Conservation (phyloP, 23 red algal genomes). For the Gracilaria domingensis region DNA sequence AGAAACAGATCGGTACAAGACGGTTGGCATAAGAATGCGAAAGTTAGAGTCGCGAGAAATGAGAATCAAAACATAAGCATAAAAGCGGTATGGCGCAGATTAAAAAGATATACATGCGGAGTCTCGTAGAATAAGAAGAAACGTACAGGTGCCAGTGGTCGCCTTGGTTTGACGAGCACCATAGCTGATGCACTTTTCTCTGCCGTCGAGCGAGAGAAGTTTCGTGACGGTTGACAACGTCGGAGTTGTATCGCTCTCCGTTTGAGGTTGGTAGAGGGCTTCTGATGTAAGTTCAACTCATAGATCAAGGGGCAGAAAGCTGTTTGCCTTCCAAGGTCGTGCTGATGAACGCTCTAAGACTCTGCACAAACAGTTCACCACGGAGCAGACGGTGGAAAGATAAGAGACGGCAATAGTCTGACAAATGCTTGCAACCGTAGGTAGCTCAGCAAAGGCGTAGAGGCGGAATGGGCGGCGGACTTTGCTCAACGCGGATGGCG, state of each 20-base stretch:
- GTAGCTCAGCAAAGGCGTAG: no score
- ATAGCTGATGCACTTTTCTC: neutral
- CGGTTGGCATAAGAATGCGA: neutral
- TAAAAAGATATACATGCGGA: neutral
- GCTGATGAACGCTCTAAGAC: neutral
- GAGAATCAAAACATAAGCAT: neutral
- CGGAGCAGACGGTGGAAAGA: neutral
- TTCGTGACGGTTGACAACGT: neutral
- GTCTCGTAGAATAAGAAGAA: neutral
- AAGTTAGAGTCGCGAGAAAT: neutral
- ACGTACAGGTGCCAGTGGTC: constrained; percentile 55
- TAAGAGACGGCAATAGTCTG: neutral
- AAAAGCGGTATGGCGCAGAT: neutral
- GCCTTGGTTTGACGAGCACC: constrained; percentile 43
- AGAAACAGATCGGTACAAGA: constrained; percentile 6
- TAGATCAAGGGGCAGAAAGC: neutral
- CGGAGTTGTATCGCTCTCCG: neutral
- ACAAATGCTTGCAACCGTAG: no score
- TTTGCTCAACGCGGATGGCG: no score
- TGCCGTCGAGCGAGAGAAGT: neutral
- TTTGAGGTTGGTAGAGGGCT: neutral
- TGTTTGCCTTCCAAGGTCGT: neutral
- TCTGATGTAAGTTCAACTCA: neutral
- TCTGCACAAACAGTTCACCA: neutral
- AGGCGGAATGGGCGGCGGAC: no score